Conservation (phyloP, 345 rosid species). For the Citrus sinensis region DVS_A1.0 CM039169.1:33511501-33512000, state of each 20-base stretch:
- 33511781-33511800: constrained; percentile 47
- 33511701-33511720: constrained; percentile 75
- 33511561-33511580: constrained; percentile 65
- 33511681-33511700: constrained; percentile 74
- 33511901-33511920: constrained; percentile 77
- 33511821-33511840: constrained; percentile 75
- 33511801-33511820: constrained; percentile 55
- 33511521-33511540: constrained; percentile 74
- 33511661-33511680: constrained; percentile 90
- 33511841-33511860: constrained; percentile 50
- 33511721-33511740: constrained; percentile 84
- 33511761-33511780: constrained; percentile 71
- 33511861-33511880: constrained; percentile 28
- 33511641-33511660: constrained; percentile 61
- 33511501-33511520: constrained; percentile 49
- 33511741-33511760: constrained; percentile 71
- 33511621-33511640: constrained; percentile 68
- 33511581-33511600: constrained; percentile 81
- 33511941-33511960: constrained; percentile 50
- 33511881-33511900: constrained; percentile 69
- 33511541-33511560: constrained; percentile 67
- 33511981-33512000: constrained; percentile 59
- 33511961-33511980: constrained; percentile 52
- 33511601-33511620: constrained; percentile 68
- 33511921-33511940: constrained; percentile 70